Evolutionary conservation across 345 rosid genomes (phyloP), one percentile per base, ranked within the genome.

Genomic region (Cardiospermum halicacabum): DNA sequence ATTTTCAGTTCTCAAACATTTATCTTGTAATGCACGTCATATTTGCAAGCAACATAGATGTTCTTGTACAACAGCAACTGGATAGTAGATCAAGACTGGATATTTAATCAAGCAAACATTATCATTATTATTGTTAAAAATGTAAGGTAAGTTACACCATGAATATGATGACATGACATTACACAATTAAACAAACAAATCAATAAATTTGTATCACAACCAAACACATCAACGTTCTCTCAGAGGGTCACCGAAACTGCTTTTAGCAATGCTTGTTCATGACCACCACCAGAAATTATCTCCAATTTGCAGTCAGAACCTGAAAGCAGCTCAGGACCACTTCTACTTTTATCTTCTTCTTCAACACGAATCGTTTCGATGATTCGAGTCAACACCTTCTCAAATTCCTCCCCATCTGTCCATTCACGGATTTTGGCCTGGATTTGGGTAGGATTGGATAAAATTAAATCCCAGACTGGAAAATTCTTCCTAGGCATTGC

Each of bases 401-500:
- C 93, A 8, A 85, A 69, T 37, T 79, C 84, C 63, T 79, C 86
- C 1, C 96, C 96, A 26, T 88, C 87, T 10, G 69, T 74, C 96
- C 96, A 92, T 53, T 80, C 93, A 65, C 81, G 81, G 27, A 89
- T 84, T 30, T 82, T 67, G 1, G 96, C 96, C 74, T 82, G 82
- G 16, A 92, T 55, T 10, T 77, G 32, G 73, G 66, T 65, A 0
- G 89, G 89, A 58, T 86, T 84, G 53, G 61, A 62, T 75, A 75
- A 60, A 28, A 89, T 89, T 22, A 89, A 74, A 22, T 84, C 87
- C 98, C 96, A 89, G 4, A 86, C 77, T 2, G 98, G 96, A 37
- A 75, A 92, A 11, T 86, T 77, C 74, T 89, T 93, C 77, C 96
- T 91, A 7, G 97, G 98, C 97, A 93, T 89, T 71, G 80, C 53